Conservation (phyloP, 805 yeast species). For the Saccharomycopsis fodiens region DNA sequence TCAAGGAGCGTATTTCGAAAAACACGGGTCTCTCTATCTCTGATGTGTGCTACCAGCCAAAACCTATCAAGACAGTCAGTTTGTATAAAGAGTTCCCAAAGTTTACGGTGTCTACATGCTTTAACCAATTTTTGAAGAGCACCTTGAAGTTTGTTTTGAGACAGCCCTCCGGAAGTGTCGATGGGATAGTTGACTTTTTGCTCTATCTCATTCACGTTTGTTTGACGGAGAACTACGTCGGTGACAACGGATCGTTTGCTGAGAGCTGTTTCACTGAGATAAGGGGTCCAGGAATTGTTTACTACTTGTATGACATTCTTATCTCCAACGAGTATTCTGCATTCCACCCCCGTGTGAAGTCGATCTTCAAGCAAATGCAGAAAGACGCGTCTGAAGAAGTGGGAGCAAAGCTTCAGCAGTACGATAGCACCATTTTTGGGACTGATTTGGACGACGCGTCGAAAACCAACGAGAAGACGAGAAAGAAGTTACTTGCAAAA, state of each 20-base stretch:
- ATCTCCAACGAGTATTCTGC: constrained; percentile 32
- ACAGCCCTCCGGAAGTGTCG: constrained; percentile 26
- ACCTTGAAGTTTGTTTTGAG: constrained; percentile 35
- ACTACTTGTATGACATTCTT: constrained; percentile 35
- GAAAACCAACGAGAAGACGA: constrained; percentile 36
- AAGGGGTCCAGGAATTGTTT: constrained; percentile 33
- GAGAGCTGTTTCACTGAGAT: constrained; percentile 18
- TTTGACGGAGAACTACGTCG: constrained; percentile 34
- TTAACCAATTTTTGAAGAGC: constrained; percentile 44
- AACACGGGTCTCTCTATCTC: constrained; percentile 30
- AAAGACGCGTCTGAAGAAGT: neutral
- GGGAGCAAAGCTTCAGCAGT: neutral
- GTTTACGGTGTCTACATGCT: constrained; percentile 45
- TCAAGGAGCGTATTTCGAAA: constrained; percentile 42
- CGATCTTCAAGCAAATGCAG: constrained; percentile 33
- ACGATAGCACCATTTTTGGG: neutral
- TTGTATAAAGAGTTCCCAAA: constrained; percentile 40
- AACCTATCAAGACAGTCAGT: constrained; percentile 26
- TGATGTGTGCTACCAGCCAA: constrained; percentile 52
- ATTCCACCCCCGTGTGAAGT: constrained; percentile 50
- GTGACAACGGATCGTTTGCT: constrained; percentile 27
- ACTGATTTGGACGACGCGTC: neutral
- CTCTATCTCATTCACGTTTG: constrained; percentile 68
- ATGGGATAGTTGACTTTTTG: constrained; percentile 47
- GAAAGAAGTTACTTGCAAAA: constrained; percentile 61